phyloP scores from a whole-genome alignment of 2,329 filamentous ascomycete species.

The Trichoderma hamatum region DNA sequence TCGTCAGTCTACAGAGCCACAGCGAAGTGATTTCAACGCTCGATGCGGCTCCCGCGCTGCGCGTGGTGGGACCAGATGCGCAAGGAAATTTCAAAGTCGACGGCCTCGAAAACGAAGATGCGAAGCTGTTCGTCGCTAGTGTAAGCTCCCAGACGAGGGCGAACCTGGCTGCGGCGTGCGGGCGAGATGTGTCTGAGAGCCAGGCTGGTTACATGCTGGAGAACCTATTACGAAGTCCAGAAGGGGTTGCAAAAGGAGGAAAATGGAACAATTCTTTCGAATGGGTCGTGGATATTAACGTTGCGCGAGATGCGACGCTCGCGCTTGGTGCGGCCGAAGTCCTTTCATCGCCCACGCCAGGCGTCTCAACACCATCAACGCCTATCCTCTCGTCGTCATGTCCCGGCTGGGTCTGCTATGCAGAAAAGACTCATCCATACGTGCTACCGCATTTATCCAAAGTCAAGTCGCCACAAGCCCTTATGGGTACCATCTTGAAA shows the following conservation, averaged over 20 bases:
- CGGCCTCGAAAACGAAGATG: conserved; percentile 60
- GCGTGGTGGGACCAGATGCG: conserved; percentile 40
- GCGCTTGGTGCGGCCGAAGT: conserved; percentile 77
- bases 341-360: conserved; percentile 41
- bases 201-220: conserved; percentile 82
- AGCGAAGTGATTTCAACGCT: conserved; percentile 84
- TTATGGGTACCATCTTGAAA: conserved; percentile 89
- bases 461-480: conserved; percentile 90
- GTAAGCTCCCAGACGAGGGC: conserved; percentile 90
- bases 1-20: conserved; percentile 93
- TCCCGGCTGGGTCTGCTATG: conserved; percentile 98
- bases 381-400: conserved; percentile 87
- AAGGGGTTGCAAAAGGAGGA: conserved; percentile 71
- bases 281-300: conserved; percentile 90
- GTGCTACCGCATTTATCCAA: conserved; percentile 87
- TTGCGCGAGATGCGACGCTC: conserved; percentile 79
- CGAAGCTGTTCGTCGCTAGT: conserved; percentile 85
- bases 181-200: conserved; percentile 68
- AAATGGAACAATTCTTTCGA: conserved; percentile 75
- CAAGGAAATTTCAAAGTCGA: conserved; percentile 46
- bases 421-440: conserved; percentile 95
- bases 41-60: conserved; percentile 63
- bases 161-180: conserved; percentile 82
- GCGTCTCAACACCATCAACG: conserved; percentile 36
- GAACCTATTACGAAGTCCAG: conserved; percentile 69